A percentile compares a stretch with the other conserved stretches of the same genome.
phyloP scores from a whole-genome alignment of 495 filamentous ascomycete species.

The Cercophora samala region DNA sequence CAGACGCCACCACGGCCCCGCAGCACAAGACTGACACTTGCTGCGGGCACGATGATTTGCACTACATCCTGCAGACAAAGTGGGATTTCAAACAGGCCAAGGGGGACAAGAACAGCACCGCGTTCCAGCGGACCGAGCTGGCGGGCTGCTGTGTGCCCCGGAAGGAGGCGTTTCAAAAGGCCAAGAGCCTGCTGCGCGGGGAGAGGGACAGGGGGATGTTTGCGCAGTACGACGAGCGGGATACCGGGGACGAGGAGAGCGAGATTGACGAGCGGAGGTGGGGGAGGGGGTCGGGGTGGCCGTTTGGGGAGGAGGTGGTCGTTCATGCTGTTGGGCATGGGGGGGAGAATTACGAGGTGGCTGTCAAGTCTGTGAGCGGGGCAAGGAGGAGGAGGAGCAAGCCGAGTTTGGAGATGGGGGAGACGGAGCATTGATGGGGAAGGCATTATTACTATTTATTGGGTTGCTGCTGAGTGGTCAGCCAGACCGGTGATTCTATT shows the following conservation, averaged over 20 bases:
- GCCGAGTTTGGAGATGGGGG: neutral
- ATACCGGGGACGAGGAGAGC: neutral
- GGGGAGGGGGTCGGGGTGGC: conserved; percentile 32
- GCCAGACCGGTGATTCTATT: no score
- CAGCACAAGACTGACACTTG: conserved; percentile 15
- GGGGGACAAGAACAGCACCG: conserved; percentile 14
- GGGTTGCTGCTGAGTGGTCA: no score
- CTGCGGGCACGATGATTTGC: conserved; percentile 28
- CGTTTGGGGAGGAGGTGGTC: conserved; percentile 44
- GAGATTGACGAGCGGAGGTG: conserved; percentile 7
- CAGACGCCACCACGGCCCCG: conserved; percentile 22
- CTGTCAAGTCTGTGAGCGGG: conserved; percentile 28
- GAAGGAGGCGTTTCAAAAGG: conserved; percentile 32
- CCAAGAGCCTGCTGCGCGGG: conserved; percentile 24
- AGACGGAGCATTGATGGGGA: neutral
- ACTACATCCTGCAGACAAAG: conserved; percentile 44
- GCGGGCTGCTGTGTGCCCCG: conserved; percentile 37
- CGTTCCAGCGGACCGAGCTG: conserved; percentile 37
- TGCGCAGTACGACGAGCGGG: conserved; percentile 41
- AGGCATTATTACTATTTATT: no score
- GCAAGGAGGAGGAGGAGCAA: conserved; percentile 8
- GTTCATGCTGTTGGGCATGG: conserved; percentile 42
- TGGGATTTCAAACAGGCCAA: conserved; percentile 30
- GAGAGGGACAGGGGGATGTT: conserved; percentile 31
- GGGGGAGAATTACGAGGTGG: conserved; percentile 41